Conservation (phyloP, 108 stramenopile genomes). For the Nitzschia sp. region DNA sequence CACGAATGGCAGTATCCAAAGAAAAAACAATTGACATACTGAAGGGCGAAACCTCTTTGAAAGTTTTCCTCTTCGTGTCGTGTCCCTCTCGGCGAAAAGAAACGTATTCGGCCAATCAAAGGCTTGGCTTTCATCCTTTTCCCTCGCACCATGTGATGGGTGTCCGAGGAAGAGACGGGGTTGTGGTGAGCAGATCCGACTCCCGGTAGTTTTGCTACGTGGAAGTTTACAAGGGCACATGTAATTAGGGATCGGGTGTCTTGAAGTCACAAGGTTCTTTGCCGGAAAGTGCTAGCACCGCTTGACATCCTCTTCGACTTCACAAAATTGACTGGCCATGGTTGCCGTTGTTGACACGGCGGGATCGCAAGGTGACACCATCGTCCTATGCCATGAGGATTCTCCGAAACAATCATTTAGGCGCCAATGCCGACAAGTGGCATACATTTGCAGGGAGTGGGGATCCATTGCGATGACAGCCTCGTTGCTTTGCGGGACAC, state of each 20-base stretch:
- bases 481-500: not conserved
- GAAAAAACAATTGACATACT: no score
- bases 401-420: not conserved
- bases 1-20: no score
- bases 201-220: not conserved
- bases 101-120: slow-evolving; percentile 2
- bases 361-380: not conserved
- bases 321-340: not conserved
- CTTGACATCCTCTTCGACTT: not conserved
- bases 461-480: no score
- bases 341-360: not conserved
- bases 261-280: no score
- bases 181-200: no score
- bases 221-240: not conserved
- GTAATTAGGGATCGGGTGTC: no score
- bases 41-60: not conserved
- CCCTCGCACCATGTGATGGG: not conserved
- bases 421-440: not conserved
- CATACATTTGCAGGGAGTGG: not conserved
- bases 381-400: no score
- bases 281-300: no score
- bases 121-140: not conserved
- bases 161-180: no score
- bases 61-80: not conserved
- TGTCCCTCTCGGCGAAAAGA: slow-evolving; percentile 1